Percentiles rank a stretch among this genome's conserved stretches.
These are phyloP conservation scores for Decorospora gaudefroyi DNA, from an alignment of 2,329 filamentous ascomycete genomes.

Conservation along the genomic window DNA sequence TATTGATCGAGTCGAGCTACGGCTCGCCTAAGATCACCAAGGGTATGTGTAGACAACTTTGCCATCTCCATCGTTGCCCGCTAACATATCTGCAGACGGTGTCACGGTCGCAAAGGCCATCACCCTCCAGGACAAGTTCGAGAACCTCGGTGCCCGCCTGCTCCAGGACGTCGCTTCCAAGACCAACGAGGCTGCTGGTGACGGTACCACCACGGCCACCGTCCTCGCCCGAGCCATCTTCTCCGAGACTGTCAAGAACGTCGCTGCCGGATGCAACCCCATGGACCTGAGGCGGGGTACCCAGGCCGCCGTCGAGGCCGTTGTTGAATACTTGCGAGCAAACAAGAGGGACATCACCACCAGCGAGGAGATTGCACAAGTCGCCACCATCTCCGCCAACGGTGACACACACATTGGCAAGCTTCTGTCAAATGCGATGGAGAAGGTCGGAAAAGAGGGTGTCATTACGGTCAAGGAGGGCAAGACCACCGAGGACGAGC, in stretches of 20 bases:
- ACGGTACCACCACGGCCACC: constrained; percentile 97
- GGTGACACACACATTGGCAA: constrained; percentile 93
- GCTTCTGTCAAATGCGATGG: constrained; percentile 97
- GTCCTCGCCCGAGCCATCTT: constrained; percentile 98
- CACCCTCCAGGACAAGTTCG: constrained; percentile 96
- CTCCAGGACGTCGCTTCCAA: constrained; percentile 98
- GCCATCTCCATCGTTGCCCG: background rate
- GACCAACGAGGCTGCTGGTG: constrained; percentile 98
- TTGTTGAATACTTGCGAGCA: constrained; percentile 89
- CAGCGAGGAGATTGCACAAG: constrained; percentile 94
- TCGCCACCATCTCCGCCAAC: constrained; percentile 97
- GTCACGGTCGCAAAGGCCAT: constrained; percentile 72
- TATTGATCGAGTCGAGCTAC: constrained; percentile 97
- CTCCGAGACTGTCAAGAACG: constrained; percentile 99
- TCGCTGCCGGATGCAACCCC: constrained; percentile 98
- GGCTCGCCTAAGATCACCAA: constrained; percentile 99
- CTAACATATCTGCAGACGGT: constrained; percentile 50
- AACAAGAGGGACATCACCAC: constrained; percentile 99
- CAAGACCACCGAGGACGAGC: constrained; percentile 96
- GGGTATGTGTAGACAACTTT: constrained; percentile 62
- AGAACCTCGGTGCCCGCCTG: constrained; percentile 96
- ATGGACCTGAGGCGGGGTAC: constrained; percentile 98
- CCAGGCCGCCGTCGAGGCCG: constrained; percentile 92
- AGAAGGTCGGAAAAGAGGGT: constrained; percentile 99
- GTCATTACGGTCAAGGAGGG: constrained; percentile 99